Evolutionary conservation across 2,329 filamentous ascomycete genomes (phyloP).

Genomic region (Colletotrichum scovillei): DNA sequence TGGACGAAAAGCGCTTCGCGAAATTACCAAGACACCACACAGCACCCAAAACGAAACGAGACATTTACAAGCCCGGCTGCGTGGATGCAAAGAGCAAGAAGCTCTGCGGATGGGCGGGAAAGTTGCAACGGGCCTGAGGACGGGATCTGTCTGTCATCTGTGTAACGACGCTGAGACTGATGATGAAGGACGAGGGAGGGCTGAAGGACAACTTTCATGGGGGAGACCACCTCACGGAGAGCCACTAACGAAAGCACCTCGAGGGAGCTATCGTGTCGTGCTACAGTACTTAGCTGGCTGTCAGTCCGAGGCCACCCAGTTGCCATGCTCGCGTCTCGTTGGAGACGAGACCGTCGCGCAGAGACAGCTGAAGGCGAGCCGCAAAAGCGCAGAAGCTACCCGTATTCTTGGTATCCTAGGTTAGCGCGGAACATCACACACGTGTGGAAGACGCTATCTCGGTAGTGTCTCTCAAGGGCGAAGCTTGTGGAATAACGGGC

Average conservation of each 20-base stretch:
- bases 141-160: background rate
- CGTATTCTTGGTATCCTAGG: constrained; percentile 22
- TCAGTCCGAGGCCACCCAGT: constrained; percentile 6
- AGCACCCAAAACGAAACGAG: background rate
- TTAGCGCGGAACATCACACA: constrained; percentile 31
- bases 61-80: background rate
- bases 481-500: constrained; percentile 24
- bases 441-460: constrained; percentile 23
- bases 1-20: constrained; percentile 14
- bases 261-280: background rate
- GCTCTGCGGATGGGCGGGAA: background rate
- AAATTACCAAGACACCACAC: constrained; percentile 28
- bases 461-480: constrained; percentile 28
- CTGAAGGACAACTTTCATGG: background rate
- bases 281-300: background rate
- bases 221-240: background rate
- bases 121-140: too few species aligned
- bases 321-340: background rate
- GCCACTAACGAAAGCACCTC: background rate
- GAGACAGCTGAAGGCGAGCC: constrained; percentile 1
- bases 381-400: background rate
- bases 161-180: background rate
- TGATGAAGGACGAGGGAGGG: background rate
- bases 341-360: constrained; percentile 5
- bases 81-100: background rate